Base-by-base conservation (phyloP, 352 stramenopile genomes). In the Thraustochytrium striatum region DNA sequence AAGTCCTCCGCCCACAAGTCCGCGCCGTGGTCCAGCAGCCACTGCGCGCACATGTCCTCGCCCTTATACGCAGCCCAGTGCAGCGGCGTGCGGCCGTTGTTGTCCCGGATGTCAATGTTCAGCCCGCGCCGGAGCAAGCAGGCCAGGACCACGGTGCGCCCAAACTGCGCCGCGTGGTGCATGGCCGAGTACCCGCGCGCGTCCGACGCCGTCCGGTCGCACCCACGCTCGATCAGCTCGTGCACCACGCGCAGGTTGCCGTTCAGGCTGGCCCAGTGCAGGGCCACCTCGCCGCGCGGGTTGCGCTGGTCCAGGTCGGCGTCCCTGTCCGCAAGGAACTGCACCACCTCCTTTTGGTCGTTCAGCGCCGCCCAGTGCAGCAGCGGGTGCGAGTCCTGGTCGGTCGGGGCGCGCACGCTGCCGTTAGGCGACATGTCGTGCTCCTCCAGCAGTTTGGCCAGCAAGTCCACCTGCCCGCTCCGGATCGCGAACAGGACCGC, bases 51-150 rank as follows among this genome's bases (percentile, higher is more conserved):
- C 13, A 25, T 21, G 3, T 79, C 58, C 39, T 81, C 43, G 58
- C 43, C 38, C 72, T 81, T 81, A 62, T 81, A 81, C 25, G 72
- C 65, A 3, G 72, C 72, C 72, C 72, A 81, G 33, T 81, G 72
- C 58, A 81, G 72, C 44, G 72, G 59, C 35, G 72, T 81, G n/a
- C 72, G 72, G 30, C 72, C 72, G 52, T 80, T 65, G 61, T 81
- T 79, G 53, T 81, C 72, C 9, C 57, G n/a, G 21, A 81, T 79
- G 19, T 81, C 72, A 28, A 81, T 62, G 58, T 81, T 16, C 55
- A 80, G 25, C 8, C 65, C 65, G 33, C 65, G 65, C 33, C 70
- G 55, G 35, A 80, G 41, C 7, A 80, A 28, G 36, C 59, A 75
- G 7, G 70, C 70, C 70, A 80, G 39, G 2, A 75, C 57, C 28